These are phyloP conservation scores for Ceratobasidium sp. DNA, from an alignment of 1,284 basidiomycete species.

Conservation along the genomic window DNA sequence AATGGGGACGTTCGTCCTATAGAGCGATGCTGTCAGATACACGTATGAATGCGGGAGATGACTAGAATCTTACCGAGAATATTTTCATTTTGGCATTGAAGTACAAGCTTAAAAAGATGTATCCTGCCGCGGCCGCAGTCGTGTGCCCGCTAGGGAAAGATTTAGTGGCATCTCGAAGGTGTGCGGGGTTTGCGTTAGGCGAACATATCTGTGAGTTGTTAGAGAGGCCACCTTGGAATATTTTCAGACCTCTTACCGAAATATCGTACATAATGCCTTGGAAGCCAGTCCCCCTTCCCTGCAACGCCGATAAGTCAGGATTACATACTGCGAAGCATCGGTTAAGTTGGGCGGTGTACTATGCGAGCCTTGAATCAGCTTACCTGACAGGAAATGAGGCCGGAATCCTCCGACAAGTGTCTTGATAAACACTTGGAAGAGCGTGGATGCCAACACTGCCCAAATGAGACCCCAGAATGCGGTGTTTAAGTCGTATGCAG, in stretches of 20 bases:
- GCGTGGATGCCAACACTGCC: conserved; percentile 39
- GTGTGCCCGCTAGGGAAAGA: conserved; percentile 47
- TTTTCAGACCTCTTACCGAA: conserved; percentile 22
- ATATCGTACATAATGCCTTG: conserved; percentile 45
- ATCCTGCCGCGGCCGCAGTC: conserved; percentile 41
- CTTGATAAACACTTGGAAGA: conserved; percentile 47
- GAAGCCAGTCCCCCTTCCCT: conserved; percentile 30
- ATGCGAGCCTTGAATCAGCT: background rate
- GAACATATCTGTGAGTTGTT: conserved; percentile 36
- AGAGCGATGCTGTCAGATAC: background rate
- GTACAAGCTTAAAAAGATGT: conserved; percentile 41
- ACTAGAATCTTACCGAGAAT: conserved; percentile 27
- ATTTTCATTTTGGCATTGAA: conserved; percentile 47
- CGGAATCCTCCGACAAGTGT: conserved; percentile 45
- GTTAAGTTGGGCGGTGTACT: background rate
- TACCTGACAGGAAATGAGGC: conserved; percentile 41
- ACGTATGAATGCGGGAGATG: background rate
- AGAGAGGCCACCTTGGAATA: background rate
- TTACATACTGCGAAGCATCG: conserved; percentile 42
- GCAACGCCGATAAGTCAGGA: conserved; percentile 35
- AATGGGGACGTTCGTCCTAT: conserved; percentile 41
- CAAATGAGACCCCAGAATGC: conserved; percentile 47
- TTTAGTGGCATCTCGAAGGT: conserved; percentile 41
- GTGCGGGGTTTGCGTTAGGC: conserved; percentile 30
- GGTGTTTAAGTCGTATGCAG: conserved; percentile 45